Conservation (phyloP, 495 filamentous ascomycete species). For the Hyphodiscus hymeniophilus region DNA sequence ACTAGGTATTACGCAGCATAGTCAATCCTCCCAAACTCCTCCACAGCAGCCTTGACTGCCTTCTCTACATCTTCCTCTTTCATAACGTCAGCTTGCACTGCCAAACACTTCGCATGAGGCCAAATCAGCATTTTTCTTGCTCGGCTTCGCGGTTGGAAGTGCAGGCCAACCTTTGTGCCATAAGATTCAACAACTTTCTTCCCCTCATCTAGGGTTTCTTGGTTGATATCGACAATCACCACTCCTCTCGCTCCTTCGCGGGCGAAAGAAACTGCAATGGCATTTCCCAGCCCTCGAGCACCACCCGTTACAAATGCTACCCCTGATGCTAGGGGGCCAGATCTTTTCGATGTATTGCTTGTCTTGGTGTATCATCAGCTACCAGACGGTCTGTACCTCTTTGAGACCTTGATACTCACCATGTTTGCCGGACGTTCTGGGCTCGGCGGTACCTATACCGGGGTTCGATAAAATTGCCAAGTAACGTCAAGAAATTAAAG, state of each 20-base stretch:
- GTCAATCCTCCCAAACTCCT: constrained; percentile 24
- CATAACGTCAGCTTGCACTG: constrained; percentile 27
- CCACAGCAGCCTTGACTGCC: constrained; percentile 21
- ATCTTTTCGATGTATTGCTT: not conserved
- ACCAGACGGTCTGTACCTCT: too few species aligned
- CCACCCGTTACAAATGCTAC: constrained; percentile 11
- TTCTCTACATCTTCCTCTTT: constrained; percentile 25
- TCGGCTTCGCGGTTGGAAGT: not conserved
- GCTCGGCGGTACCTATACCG: too few species aligned
- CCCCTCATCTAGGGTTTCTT: constrained; percentile 3
- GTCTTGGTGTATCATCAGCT: too few species aligned
- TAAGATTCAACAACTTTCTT: constrained; percentile 10
- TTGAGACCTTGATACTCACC: not conserved
- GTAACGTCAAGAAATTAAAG: too few species aligned
- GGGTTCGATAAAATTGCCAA: too few species aligned
- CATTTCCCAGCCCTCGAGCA: constrained; percentile 8
- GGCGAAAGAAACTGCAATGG: constrained; percentile 7
- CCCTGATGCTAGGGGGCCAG: constrained; percentile 1
- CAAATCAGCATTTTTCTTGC: not conserved
- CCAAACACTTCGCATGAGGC: constrained; percentile 12
- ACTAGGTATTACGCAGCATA: constrained; percentile 19
- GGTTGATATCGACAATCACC: constrained; percentile 9
- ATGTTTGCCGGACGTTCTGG: not conserved
- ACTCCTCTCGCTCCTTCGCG: constrained; percentile 7
- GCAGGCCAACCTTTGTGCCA: not conserved